Evolutionary conservation across 2,329 filamentous ascomycete species (phyloP), one percentile per base, ranked within the genome.

Genomic region (Cytospora mali): DNA sequence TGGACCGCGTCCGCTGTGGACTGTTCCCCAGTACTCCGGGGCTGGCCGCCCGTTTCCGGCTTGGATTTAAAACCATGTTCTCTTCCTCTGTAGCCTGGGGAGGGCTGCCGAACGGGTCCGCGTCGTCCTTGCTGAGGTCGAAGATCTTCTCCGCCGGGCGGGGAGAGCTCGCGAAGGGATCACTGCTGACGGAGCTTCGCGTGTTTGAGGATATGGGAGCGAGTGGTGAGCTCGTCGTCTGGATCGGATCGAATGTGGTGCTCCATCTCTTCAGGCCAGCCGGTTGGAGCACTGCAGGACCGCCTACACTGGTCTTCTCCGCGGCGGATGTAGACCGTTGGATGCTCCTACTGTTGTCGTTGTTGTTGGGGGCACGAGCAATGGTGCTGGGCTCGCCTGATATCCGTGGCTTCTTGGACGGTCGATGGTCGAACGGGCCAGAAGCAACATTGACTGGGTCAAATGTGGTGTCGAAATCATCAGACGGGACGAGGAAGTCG

Each of bases 391-490:
- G 28, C 21, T 18, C 39, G n/a, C 42, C 42, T 1, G 69, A 72
- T 3, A 73, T 64, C 29, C 70, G 68, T 14, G 71, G 67, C 61
- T 70, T 78, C 53, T 73, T 75, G 5, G 69, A 70, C 5, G 71
- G 70, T 4, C 67, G 62, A 3, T 63, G 28, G 11, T 71, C 67
- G 6, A 56, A 51, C 25, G 54, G 35, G 35, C 49, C 55, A 66
- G 48, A 57, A 54, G 70, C 64, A 60, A 73, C 57, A 25, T 9
- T 72, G 9, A 76, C 74, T 2, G 79, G 62, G 10, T 77, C 74
- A 5, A 75, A 71, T 0, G 75, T 79, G 9, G 72, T 74, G 49
- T 81, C 77, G 55, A 79, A 79, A 50, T 81, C 79, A 54, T 77
- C 75, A 0, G 74, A 75, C 13, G 76, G 65, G 56, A 75, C 74